These are phyloP conservation scores for Endotrypanum monterogeii DNA, from an alignment of 208 protist genomes.

Conservation along the genomic window DNA sequence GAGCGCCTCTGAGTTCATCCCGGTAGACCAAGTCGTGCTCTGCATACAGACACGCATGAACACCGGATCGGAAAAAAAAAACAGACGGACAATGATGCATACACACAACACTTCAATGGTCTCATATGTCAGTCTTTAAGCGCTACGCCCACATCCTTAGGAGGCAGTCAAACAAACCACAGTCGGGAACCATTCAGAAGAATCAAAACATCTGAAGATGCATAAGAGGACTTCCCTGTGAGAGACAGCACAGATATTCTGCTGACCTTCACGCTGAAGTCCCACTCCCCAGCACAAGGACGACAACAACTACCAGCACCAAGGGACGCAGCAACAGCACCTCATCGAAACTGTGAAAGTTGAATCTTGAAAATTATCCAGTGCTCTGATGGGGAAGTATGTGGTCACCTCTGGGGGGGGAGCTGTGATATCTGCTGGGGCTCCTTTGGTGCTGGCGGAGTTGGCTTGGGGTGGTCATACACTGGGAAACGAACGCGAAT, in stretches of 20 bases:
- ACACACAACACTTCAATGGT: no score
- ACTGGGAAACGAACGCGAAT: slow-evolving; percentile 76
- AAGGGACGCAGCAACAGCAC: background rate
- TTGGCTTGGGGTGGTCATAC: slow-evolving; percentile 53
- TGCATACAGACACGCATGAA: background rate
- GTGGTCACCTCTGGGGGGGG: slow-evolving; percentile 42
- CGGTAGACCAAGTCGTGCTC: background rate
- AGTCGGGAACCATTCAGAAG: background rate
- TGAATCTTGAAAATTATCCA: background rate
- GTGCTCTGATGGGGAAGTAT: background rate
- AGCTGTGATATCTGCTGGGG: slow-evolving; percentile 59
- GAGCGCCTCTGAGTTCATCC: background rate
- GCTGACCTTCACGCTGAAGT: background rate
- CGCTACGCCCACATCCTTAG: background rate
- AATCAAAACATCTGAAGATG: background rate
- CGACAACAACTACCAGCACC: no score
- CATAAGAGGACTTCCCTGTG: background rate
- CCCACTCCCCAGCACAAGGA: no score
- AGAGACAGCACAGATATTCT: background rate
- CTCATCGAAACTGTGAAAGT: background rate
- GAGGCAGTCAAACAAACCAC: no score
- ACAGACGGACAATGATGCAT: background rate
- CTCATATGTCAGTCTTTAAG: background rate
- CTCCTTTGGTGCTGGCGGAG: slow-evolving; percentile 46
- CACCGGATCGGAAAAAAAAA: no score